Base-by-base conservation (phyloP, 768 basidiomycete genomes). In the Calocera viscosa region DNA sequence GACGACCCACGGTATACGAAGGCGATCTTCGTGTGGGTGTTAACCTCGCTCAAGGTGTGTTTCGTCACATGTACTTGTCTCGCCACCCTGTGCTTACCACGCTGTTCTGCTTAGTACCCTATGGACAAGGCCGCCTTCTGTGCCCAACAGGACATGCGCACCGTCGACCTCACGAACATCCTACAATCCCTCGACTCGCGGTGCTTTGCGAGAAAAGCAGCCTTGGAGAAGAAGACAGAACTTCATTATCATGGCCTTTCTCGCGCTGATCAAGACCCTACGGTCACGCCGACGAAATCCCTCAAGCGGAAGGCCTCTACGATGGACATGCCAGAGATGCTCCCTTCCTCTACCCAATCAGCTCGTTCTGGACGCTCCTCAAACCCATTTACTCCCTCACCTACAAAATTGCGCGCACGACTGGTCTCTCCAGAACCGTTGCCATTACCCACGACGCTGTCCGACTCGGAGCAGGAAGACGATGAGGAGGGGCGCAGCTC, bases 161-260 rank as follows among this genome's bases (percentile, higher is more conserved):
- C 5, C 11, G 53, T 60, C 53, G 53, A 60, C 26, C 53, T 60
- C 26, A 60, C 53, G 53, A 60, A 60, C 53, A 60, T 60, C 53
- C 53, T 28, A 11, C 53, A 60, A 60, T 60, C 53, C 5, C 53
- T 60, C 14, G 53, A 60, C 26, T 26, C 53, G 53, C 11, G 53
- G 19, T 60, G 53, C 30, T 60, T 28, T 32, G 53, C 26, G 30
- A 12, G 53, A 16, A 60, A 60, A 19, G 53, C 53, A 10, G 53
- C 53, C 22, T 22, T 60, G 14, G 53, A 60, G 53, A 60, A 60
- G 30, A 60, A 60, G 26, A 60, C 24, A 16, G 53, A 60, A 8
- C 53, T 60, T 26, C 53, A 60, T 22, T 60, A 60, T 32, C 53
- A 60, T 10, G 53, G 53, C 8, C 26, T 26, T 2, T 60, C 53